Evolutionary conservation across 2,329 filamentous ascomycete species (phyloP).

Genomic region (Alternaria sp.): DNA sequence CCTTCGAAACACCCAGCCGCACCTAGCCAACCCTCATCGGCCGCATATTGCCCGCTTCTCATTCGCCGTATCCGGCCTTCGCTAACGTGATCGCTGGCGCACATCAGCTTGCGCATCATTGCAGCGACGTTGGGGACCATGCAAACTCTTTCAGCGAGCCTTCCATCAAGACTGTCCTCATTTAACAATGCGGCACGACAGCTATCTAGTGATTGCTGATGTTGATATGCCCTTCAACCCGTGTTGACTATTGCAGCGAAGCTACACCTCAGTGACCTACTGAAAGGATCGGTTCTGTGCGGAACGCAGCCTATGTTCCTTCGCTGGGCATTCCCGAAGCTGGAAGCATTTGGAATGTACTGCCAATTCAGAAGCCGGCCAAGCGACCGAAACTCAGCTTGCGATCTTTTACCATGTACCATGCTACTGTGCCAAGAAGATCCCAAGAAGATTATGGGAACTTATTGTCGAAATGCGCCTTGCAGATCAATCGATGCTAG

Average conservation of each 20-base stretch:
- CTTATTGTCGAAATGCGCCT: background rate
- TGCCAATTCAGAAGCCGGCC: background rate
- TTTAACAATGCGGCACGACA: background rate
- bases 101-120: conserved; percentile 19
- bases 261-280: background rate
- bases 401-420: background rate
- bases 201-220: background rate
- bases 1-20: conserved; percentile 23
- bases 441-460: background rate
- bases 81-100: conserved; percentile 21
- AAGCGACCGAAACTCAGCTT: conserved; percentile 2
- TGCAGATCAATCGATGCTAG: background rate
- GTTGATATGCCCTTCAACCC: background rate
- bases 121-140: background rate
- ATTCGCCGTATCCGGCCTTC: conserved; percentile 31
- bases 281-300: conserved; percentile 9
- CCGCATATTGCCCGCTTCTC: conserved; percentile 23
- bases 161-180: background rate
- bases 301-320: conserved; percentile 8
- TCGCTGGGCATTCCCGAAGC: conserved; percentile 5
- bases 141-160: background rate
- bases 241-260: background rate
- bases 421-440: background rate
- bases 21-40: conserved; percentile 24
- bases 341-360: background rate